phyloP scores from a whole-genome alignment of 805 yeast genomes.

The Metschnikowia koreensis region DNA sequence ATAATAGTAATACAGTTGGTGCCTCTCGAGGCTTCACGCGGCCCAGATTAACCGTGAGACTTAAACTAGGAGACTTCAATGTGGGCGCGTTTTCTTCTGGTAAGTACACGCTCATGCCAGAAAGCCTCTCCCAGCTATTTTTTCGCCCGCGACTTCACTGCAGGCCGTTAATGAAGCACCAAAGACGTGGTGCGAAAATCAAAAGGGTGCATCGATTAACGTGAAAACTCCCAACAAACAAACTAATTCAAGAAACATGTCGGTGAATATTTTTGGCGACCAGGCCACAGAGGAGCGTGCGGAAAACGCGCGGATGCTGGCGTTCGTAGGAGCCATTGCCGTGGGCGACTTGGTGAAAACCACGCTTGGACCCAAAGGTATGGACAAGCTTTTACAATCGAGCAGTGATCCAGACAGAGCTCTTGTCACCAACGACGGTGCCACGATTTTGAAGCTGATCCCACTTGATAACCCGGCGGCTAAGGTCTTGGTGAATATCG shows the following conservation, averaged over 20 bases:
- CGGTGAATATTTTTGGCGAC: slow-evolving; percentile 93
- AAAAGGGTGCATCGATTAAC: too few species aligned
- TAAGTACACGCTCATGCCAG: too few species aligned
- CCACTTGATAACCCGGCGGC: slow-evolving; percentile 98
- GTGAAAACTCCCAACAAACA: neutral
- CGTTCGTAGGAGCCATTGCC: slow-evolving; percentile 98
- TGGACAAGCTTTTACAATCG: slow-evolving; percentile 92
- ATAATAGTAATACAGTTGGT: too few species aligned
- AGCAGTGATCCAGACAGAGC: slow-evolving; percentile 70
- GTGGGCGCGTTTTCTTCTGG: too few species aligned
- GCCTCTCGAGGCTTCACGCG: too few species aligned
- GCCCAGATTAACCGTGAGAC: too few species aligned
- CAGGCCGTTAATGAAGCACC: too few species aligned
- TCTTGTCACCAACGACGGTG: slow-evolving; percentile 95
- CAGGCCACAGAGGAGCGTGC: slow-evolving; percentile 97
- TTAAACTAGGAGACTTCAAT: too few species aligned
- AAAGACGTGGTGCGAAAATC: too few species aligned
- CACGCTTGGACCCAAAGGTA: slow-evolving; percentile 97
- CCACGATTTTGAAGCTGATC: slow-evolving; percentile 89
- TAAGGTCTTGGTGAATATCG: slow-evolving; percentile 87
- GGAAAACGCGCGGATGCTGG: slow-evolving; percentile 95
- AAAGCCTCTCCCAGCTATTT: too few species aligned
- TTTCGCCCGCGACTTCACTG: too few species aligned
- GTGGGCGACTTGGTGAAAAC: slow-evolving; percentile 96
- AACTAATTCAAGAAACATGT: slow-evolving; percentile 34